A percentile compares a stretch with the other conserved stretches of the same genome.
These are phyloP conservation scores for Cryptococcus jaspeensis DNA, from an alignment of 1,284 basidiomycete species.

Conservation along the genomic window DNA sequence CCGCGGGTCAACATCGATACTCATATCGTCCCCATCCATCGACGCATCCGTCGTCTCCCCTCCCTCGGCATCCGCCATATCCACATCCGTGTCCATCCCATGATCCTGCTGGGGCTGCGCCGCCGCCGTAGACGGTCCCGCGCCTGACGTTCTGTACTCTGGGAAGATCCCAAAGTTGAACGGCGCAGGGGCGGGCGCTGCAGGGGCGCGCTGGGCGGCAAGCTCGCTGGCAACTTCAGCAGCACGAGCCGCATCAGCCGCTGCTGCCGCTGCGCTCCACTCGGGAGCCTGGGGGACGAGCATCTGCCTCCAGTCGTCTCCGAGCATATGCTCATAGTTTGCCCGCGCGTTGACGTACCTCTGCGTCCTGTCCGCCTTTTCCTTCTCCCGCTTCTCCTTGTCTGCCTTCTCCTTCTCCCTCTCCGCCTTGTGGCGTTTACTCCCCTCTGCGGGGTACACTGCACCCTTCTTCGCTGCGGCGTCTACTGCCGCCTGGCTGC, in stretches of 20 bases:
- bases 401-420: constrained; percentile 6
- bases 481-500: constrained; percentile 63
- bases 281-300: too few species aligned
- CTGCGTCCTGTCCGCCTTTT: not conserved
- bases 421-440: not conserved
- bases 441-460: constrained; percentile 58
- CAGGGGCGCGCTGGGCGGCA: too few species aligned
- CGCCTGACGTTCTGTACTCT: too few species aligned
- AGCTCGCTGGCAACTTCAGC: too few species aligned
- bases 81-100: constrained; percentile 48
- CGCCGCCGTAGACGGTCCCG: not conserved
- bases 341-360: too few species aligned
- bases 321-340: too few species aligned
- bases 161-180: too few species aligned
- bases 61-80: constrained; percentile 48
- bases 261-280: too few species aligned
- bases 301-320: too few species aligned
- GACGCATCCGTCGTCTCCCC: constrained; percentile 38
- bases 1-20: constrained; percentile 30
- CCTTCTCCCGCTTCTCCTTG: not conserved
- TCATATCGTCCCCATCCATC: constrained; percentile 32
- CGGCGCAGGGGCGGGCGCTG: too few species aligned
- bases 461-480: constrained; percentile 59
- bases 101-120: constrained; percentile 1
- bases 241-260: too few species aligned